A percentile compares a stretch with the other conserved stretches of the same genome.
Conservation (phyloP, 140 eudicot species). For the Cichorium intybus region DNA sequence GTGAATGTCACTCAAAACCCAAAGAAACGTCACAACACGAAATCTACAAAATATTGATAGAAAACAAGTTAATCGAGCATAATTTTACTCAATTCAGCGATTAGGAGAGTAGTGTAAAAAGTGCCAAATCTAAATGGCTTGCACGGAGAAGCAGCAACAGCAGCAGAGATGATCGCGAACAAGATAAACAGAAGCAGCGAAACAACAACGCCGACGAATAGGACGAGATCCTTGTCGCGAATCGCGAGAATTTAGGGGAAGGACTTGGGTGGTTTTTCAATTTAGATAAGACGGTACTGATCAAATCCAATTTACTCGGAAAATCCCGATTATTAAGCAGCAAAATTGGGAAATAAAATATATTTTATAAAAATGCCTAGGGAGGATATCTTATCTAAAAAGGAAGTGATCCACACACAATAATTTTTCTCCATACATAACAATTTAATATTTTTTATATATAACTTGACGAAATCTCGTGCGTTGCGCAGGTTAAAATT, state of each 20-base stretch:
- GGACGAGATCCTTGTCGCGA: not conserved
- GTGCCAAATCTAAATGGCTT: not conserved
- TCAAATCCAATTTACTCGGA: too few species aligned
- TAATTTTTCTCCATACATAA: too few species aligned
- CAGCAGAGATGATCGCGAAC: not conserved
- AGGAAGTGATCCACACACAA: too few species aligned
- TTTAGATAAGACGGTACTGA: too few species aligned
- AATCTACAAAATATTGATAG: not conserved
- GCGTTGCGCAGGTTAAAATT: too few species aligned
- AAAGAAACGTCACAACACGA: not conserved
- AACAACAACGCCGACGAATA: not conserved
- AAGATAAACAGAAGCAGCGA: not conserved
- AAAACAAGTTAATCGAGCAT: not conserved
- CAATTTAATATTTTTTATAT: too few species aligned
- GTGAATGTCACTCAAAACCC: not conserved
- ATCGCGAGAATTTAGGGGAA: not conserved
- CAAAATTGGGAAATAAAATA: too few species aligned
- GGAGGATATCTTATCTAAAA: too few species aligned
- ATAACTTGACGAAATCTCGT: too few species aligned
- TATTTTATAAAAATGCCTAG: too few species aligned
- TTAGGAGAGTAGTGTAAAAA: not conserved
- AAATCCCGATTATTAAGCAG: too few species aligned
- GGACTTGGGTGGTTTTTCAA: not conserved
- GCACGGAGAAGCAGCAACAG: not conserved
- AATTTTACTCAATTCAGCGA: not conserved